Percentiles rank a stretch among this genome's conserved stretches.
Evolutionary conservation across 1,284 basidiomycete species (phyloP).

Genomic region (Afroboletus lepidellus): DNA sequence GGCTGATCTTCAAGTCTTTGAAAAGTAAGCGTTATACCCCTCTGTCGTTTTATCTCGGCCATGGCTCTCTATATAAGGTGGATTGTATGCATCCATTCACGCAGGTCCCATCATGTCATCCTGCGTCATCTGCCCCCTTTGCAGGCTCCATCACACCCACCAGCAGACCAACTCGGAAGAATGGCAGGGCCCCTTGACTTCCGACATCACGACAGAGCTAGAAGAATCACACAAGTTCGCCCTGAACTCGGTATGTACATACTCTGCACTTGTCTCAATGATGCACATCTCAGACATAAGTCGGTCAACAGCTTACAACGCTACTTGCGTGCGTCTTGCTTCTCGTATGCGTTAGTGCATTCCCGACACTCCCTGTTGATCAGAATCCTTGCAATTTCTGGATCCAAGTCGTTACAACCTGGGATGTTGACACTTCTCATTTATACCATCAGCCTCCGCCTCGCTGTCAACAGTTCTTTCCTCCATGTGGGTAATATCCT

Average conservation of each 20-base stretch:
- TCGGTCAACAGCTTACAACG: not conserved
- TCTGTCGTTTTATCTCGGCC: no score
- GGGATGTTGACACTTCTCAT: not conserved
- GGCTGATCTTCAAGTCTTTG: no score
- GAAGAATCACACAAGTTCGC: constrained; percentile 12
- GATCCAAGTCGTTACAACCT: not conserved
- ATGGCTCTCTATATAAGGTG: not conserved
- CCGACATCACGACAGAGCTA: constrained; percentile 6
- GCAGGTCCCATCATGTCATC: not conserved
- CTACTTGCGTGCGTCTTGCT: not conserved
- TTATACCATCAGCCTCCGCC: not conserved
- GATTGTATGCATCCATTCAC: not conserved
- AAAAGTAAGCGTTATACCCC: no score
- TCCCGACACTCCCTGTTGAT: not conserved
- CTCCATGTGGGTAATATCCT: not conserved
- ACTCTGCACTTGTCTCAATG: not conserved
- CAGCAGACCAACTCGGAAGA: not conserved
- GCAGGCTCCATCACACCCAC: not conserved
- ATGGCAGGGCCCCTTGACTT: not conserved
- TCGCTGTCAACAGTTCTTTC: not conserved
- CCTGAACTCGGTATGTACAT: constrained; percentile 6
- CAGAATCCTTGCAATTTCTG: not conserved
- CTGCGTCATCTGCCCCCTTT: not conserved
- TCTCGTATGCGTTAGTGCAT: not conserved
- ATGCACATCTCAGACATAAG: not conserved